Evolutionary conservation across 257 asterid genomes (phyloP), one percentile per base, ranked within the genome.

Genomic region (Buddleja alternifolia): DNA sequence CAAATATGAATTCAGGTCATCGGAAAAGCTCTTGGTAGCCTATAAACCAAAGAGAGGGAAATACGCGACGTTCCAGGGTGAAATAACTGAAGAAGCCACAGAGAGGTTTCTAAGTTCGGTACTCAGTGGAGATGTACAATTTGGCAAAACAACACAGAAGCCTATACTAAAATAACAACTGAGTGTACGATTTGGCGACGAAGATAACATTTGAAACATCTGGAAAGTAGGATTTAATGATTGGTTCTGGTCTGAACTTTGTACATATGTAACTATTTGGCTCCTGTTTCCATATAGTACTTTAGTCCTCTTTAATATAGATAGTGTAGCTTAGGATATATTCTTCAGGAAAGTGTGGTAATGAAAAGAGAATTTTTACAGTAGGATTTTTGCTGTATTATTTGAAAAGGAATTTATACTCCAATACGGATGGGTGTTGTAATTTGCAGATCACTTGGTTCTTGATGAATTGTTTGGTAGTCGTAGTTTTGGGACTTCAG

Each of bases 21-120:
- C 84, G 3, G 87, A 85, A 39, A 75, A 53, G 50, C 67, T 93
- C 69, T 75, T 93, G 75, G 45, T 93, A 67, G 97, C 99, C 36
- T 88, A 88, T 84, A 93, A 93, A 67, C 96, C 92, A 0, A 84
- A 90, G 74, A 86, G 86, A 72, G 95, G 90, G 41, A 90, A 90
- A 39, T 93, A 82, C 39, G 94, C 91, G 0, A 66, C 70, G 4
- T 80, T 70, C 60, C 78, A 63, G 7, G 93, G 80, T 25, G 88
- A 81, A 59, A 46, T 85, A 60, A 77, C 92, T 0, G 75, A 69
- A 74, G 97, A 90, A 76, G 78, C 87, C 20, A 83, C 71, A 0
- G 97, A 90, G 87, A 70, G 69, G 32, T 93, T 93, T 60, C 67
- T 93, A 62, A 75, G 90, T 65, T 74, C 92, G 1, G 84, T 90